A percentile compares a stretch with the other conserved stretches of the same genome.
phyloP scores from a whole-genome alignment of 2,329 filamentous ascomycete genomes.

The Pseudogymnoascus sp. region DNA sequence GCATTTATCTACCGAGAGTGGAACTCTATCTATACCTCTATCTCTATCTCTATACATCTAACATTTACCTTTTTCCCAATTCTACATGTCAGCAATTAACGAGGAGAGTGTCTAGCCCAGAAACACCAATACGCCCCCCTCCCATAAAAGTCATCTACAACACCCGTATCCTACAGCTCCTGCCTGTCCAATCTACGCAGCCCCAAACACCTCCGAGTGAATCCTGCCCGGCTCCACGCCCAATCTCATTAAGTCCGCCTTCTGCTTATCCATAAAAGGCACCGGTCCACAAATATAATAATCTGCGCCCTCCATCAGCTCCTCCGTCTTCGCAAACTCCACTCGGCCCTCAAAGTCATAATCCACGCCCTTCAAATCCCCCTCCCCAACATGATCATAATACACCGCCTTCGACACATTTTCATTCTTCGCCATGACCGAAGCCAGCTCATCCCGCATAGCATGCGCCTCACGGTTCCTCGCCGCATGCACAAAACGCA shows the following conservation, averaged over 20 bases:
- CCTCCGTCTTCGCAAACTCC: background rate
- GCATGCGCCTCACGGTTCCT: constrained; percentile 42
- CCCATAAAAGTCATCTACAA: too few species aligned
- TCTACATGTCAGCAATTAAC: background rate
- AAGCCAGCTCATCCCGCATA: constrained; percentile 43
- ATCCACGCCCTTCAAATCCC: constrained; percentile 10
- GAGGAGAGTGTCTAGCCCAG: background rate
- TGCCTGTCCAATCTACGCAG: background rate
- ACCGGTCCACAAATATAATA: constrained; percentile 8
- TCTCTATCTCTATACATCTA: background rate
- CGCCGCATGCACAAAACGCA: constrained; percentile 56
- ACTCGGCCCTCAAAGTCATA: constrained; percentile 8
- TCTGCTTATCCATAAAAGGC: constrained; percentile 4
- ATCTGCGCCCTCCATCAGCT: background rate
- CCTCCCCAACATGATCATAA: constrained; percentile 3
- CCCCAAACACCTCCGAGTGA: constrained; percentile 10
- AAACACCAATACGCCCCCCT: background rate
- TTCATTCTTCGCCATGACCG: background rate
- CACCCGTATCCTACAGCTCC: background rate
- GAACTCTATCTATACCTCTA: background rate
- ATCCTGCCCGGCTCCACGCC: background rate
- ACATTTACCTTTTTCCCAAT: background rate
- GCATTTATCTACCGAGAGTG: background rate
- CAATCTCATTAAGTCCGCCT: constrained; percentile 1
- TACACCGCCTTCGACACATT: constrained; percentile 6